These are phyloP conservation scores for Penicillium sclerotigenum DNA, from an alignment of 2,329 filamentous ascomycete species.

Conservation along the genomic window DNA sequence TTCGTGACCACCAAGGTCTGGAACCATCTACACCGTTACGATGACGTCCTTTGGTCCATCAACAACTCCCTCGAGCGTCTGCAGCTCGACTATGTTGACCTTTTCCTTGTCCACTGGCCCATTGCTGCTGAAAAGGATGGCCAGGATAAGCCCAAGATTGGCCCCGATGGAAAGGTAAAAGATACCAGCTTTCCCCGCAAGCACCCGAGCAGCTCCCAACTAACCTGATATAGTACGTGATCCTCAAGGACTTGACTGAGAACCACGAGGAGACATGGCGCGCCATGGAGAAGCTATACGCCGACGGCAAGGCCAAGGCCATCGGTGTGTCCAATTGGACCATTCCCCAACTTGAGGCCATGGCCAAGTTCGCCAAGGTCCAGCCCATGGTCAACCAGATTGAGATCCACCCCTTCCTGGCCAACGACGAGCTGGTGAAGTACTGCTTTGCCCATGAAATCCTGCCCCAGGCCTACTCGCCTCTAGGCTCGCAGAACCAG, in stretches of 20 bases:
- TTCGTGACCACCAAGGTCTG: slow-evolving; percentile 55
- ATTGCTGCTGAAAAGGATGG: slow-evolving; percentile 51
- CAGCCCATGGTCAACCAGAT: slow-evolving; percentile 47
- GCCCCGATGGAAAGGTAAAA: slow-evolving; percentile 51
- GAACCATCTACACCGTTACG: slow-evolving; percentile 51
- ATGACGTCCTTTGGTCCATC: slow-evolving; percentile 52
- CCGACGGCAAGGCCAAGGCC: slow-evolving; percentile 60
- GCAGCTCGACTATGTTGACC: slow-evolving; percentile 67
- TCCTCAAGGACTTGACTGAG: slow-evolving; percentile 63
- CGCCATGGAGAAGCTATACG: slow-evolving; percentile 60
- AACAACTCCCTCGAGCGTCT: slow-evolving; percentile 61
- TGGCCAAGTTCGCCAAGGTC: slow-evolving; percentile 45
- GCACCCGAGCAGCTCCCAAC: neutral
- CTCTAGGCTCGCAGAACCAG: slow-evolving; percentile 64
- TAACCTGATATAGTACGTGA: slow-evolving; percentile 49
- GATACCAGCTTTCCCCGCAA: neutral
- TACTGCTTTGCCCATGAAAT: slow-evolving; percentile 44
- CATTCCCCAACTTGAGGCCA: slow-evolving; percentile 48
- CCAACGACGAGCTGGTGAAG: slow-evolving; percentile 44
- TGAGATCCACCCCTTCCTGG: slow-evolving; percentile 49
- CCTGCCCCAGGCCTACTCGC: slow-evolving; percentile 44
- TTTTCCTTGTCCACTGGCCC: slow-evolving; percentile 60
- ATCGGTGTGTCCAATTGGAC: slow-evolving; percentile 79
- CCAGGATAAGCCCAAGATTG: slow-evolving; percentile 48
- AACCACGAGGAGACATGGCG: slow-evolving; percentile 65